phyloP scores from a whole-genome alignment of 2,329 filamentous ascomycete genomes.

The Arachnomyces sp. region DNA sequence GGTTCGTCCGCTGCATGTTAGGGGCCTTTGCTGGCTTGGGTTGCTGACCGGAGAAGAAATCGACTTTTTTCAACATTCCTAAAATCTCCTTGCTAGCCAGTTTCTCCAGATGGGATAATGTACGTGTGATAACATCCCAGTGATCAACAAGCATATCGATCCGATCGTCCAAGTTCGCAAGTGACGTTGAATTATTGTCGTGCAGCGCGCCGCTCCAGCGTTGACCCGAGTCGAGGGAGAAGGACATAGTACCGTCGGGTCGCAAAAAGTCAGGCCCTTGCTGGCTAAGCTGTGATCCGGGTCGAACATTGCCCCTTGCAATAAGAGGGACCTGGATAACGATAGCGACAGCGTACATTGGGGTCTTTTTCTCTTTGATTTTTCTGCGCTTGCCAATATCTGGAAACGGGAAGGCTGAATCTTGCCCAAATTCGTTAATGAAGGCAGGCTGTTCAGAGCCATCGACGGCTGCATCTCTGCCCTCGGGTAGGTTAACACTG shows the following conservation, averaged over 20 bases:
- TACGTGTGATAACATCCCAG: conserved; percentile 52
- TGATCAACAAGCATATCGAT: conserved; percentile 50
- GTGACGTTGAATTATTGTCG: conserved; percentile 36
- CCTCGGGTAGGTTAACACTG: conserved; percentile 46
- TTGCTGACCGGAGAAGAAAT: conserved; percentile 31
- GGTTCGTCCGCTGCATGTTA: conserved; percentile 41
- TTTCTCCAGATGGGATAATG: conserved; percentile 45
- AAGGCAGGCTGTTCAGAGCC: conserved; percentile 23
- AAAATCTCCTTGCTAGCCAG: conserved; percentile 45
- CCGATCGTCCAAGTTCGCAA: conserved; percentile 44
- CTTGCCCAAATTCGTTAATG: conserved; percentile 25
- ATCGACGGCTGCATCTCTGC: conserved; percentile 29
- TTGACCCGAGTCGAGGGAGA: conserved; percentile 35
- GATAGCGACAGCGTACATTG: conserved; percentile 52
- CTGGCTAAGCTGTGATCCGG: conserved; percentile 28
- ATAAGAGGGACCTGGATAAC: conserved; percentile 45
- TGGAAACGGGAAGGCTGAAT: conserved; percentile 30
- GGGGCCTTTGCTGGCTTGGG: conserved; percentile 38
- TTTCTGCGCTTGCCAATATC: conserved; percentile 36
- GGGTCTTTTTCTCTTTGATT: conserved; percentile 45
- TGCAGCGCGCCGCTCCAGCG: conserved; percentile 29
- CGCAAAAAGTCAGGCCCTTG: conserved; percentile 25
- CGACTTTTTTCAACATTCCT: conserved; percentile 41
- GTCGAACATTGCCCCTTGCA: conserved; percentile 25
- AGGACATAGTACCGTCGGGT: conserved; percentile 24